A percentile compares a stretch with the other conserved stretches of the same genome.
These are phyloP conservation scores for Arabidopsis lyrata DNA, from an alignment of 441 rosid genomes.

Conservation along the genomic window DNA sequence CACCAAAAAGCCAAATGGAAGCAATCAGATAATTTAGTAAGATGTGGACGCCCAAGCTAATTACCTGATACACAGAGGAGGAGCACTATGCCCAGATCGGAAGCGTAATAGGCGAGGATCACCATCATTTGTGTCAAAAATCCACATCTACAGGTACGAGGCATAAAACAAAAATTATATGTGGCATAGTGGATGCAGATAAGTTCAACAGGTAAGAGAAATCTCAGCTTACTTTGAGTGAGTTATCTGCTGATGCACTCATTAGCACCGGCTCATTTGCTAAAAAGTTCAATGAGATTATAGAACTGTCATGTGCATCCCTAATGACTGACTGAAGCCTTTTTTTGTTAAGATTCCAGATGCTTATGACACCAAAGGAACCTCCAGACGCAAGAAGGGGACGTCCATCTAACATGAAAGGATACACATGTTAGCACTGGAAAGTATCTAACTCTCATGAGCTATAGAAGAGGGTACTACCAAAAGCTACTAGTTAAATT, in stretches of 20 bases:
- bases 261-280: conserved; percentile 97
- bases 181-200: conserved; percentile 6
- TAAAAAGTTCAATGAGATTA: conserved; percentile 83
- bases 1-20: conserved; percentile 15
- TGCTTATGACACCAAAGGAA: conserved; percentile 93
- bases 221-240: conserved; percentile 72
- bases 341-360: conserved; percentile 96
- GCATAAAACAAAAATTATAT: conserved; percentile 2
- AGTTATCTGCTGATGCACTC: conserved; percentile 95
- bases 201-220: conserved; percentile 11
- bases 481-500: conserved; percentile 7
- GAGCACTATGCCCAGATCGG: conserved; percentile 99
- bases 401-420: conserved; percentile 72
- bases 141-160: conserved; percentile 76
- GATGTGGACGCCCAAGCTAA: conserved; percentile 15
- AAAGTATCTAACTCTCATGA: conserved; percentile 9
- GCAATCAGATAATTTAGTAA: conserved; percentile 19
- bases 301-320: conserved; percentile 93
- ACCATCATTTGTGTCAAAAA: conserved; percentile 94
- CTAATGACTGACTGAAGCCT: conserved; percentile 87
- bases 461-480: conserved; percentile 3
- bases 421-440: conserved; percentile 21
- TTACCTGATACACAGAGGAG: conserved; percentile 94
- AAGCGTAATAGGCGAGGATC: conserved; percentile 96
- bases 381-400: conserved; percentile 96